These are phyloP conservation scores for Talaromyces nanjingensis DNA, from an alignment of 495 filamentous ascomycete species.

Conservation along the genomic window DNA sequence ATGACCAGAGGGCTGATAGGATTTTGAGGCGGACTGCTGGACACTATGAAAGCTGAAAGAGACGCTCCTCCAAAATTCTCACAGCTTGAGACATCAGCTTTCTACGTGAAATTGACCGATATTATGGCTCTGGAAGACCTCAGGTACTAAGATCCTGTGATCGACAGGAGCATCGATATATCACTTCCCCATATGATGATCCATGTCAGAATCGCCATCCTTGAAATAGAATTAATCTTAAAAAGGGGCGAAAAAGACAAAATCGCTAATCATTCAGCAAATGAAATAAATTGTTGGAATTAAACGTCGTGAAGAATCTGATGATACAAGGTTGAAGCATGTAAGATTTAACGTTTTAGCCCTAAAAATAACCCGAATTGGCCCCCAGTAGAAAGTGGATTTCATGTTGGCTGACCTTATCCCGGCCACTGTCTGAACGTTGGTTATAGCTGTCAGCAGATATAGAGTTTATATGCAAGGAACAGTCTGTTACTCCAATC, in stretches of 20 bases:
- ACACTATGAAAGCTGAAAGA: background rate
- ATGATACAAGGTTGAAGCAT: background rate
- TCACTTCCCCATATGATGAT: background rate
- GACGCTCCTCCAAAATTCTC: background rate
- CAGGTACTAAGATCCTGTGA: background rate
- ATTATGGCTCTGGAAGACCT: background rate
- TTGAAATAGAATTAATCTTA: background rate
- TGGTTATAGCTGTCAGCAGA: background rate
- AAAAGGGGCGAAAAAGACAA: background rate
- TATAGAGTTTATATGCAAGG: background rate
- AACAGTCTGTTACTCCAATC: background rate
- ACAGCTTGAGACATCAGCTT: background rate
- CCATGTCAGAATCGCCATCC: background rate
- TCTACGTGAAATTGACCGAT: background rate
- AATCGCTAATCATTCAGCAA: background rate
- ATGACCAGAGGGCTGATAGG: background rate
- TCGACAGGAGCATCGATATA: background rate
- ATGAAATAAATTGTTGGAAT: background rate
- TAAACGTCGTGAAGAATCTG: background rate
- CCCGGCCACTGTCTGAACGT: background rate
- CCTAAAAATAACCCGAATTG: background rate
- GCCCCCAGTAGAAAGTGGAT: background rate
- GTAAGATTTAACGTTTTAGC: background rate
- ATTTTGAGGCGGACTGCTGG: background rate
- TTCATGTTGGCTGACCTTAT: background rate